phyloP scores from a whole-genome alignment of 352 stramenopile genomes.

The Pythium brassicae region DNA sequence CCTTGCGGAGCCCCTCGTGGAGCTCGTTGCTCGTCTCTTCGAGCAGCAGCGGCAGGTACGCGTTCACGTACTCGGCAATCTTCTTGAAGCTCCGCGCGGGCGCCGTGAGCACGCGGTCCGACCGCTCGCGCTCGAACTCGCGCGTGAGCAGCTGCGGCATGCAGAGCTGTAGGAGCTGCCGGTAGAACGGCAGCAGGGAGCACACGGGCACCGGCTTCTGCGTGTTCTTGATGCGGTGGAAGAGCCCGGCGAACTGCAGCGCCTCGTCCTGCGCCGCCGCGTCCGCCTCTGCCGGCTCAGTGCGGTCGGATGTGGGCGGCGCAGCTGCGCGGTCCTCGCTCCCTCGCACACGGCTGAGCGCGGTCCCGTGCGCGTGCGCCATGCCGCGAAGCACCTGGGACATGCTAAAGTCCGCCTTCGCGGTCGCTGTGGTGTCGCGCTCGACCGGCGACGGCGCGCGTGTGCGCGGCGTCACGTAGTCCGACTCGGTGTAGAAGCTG shows the following conservation, averaged over 20 bases:
- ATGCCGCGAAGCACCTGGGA: conserved; percentile 63
- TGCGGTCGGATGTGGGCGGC: too few relatives aligned
- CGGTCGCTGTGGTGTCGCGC: conserved; percentile 26
- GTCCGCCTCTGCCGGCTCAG: too few relatives aligned
- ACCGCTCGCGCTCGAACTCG: conserved; percentile 57
- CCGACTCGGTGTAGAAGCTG: conserved; percentile 72
- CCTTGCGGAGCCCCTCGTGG: conserved; percentile 56
- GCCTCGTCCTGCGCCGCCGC: conserved; percentile 32
- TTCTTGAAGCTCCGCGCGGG: conserved; percentile 64
- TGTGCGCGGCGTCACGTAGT: conserved; percentile 27
- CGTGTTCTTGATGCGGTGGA: conserved; percentile 80
- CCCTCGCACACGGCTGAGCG: too few relatives aligned
- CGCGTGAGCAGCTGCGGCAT: conserved; percentile 70
- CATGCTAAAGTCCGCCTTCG: conserved; percentile 42
- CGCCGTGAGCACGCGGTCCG: conserved; percentile 39
- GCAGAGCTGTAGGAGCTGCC: conserved; percentile 68
- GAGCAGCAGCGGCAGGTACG: conserved; percentile 76
- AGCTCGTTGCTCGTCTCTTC: conserved; percentile 85
- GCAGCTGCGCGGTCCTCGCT: background rate
- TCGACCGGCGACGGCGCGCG: conserved; percentile 16
- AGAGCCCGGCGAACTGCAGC: conserved; percentile 56
- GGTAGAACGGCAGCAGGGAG: conserved; percentile 81
- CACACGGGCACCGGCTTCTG: conserved; percentile 66
- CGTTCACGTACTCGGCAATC: conserved; percentile 65
- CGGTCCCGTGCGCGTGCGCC: conserved; percentile 36